Conservation (phyloP, 331 rosid genomes). For the Stylosanthes scabra region DNA sequence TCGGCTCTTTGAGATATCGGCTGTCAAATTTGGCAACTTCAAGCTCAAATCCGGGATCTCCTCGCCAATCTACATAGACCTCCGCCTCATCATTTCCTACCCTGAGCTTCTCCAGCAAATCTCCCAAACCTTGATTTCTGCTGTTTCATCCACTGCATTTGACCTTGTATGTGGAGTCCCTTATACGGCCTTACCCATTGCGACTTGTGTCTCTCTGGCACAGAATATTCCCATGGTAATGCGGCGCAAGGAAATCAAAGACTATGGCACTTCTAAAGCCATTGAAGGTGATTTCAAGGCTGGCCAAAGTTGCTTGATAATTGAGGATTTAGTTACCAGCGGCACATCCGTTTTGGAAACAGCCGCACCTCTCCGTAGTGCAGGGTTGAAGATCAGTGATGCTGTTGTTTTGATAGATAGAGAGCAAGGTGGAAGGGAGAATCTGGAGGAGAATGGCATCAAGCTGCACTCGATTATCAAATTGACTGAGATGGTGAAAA, state of each 20-base stretch:
- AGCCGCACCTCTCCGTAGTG: slow-evolving; percentile 71
- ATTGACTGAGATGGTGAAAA: slow-evolving; percentile 74
- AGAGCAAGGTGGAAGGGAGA: slow-evolving; percentile 88
- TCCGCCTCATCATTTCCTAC: slow-evolving; percentile 82
- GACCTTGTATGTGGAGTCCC: slow-evolving; percentile 88
- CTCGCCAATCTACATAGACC: slow-evolving; percentile 88
- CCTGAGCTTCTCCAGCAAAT: slow-evolving; percentile 73
- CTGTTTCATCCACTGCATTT: slow-evolving; percentile 56
- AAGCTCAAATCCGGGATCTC: slow-evolving; percentile 86
- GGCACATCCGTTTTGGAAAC: slow-evolving; percentile 84
- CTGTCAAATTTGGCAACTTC: slow-evolving; percentile 87
- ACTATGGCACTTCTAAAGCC: slow-evolving; percentile 85
- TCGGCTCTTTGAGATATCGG: slow-evolving; percentile 80
- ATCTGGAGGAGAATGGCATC: slow-evolving; percentile 74
- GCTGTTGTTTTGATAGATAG: slow-evolving; percentile 83
- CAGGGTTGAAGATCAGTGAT: slow-evolving; percentile 72
- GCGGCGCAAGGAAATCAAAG: slow-evolving; percentile 90
- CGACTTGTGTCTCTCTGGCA: slow-evolving; percentile 66
- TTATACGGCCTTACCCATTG: slow-evolving; percentile 89
- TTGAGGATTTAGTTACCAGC: slow-evolving; percentile 86
- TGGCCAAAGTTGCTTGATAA: slow-evolving; percentile 66
- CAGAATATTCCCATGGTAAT: slow-evolving; percentile 75
- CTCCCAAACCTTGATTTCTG: slow-evolving; percentile 67
- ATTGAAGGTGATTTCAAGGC: slow-evolving; percentile 66
- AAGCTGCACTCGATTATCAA: slow-evolving; percentile 64